These are phyloP conservation scores for Herpetospermum pedunculosum DNA, from an alignment of 306 rosid species.

Conservation along the genomic window DNA sequence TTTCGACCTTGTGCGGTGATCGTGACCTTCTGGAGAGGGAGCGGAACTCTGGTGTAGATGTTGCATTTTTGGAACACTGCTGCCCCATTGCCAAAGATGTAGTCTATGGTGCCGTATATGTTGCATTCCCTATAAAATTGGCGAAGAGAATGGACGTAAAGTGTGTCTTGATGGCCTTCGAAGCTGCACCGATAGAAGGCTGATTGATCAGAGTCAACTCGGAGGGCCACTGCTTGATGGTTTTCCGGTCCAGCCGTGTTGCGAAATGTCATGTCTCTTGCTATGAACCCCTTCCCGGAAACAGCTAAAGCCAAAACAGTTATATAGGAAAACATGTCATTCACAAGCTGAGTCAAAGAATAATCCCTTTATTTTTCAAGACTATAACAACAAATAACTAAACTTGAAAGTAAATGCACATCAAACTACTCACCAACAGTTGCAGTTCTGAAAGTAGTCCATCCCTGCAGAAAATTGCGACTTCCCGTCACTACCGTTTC, in stretches of 20 bases:
- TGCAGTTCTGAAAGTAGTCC: constrained; percentile 96
- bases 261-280: constrained; percentile 38
- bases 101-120: constrained; percentile 49
- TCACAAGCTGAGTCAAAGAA: background rate
- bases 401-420: background rate
- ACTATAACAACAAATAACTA: background rate
- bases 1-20: constrained; percentile 41
- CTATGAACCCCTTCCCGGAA: constrained; percentile 37
- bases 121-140: constrained; percentile 48
- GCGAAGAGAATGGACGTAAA: constrained; percentile 31
- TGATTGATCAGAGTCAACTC: constrained; percentile 37
- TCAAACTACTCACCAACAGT: constrained; percentile 55
- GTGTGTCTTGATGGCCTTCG: constrained; percentile 52
- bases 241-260: constrained; percentile 40
- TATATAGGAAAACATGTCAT: background rate
- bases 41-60: constrained; percentile 28
- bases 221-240: constrained; percentile 44
- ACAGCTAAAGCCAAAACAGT: constrained; percentile 24
- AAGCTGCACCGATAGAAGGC: constrained; percentile 41
- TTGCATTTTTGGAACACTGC: constrained; percentile 35
- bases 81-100: constrained; percentile 51
- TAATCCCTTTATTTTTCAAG: background rate
- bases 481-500: constrained; percentile 53
- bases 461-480: constrained; percentile 85
- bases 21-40: constrained; percentile 36